Evolutionary conservation across 2,329 filamentous ascomycete genomes (phyloP).

Genomic region (Teratosphaeriaceae sp.): DNA sequence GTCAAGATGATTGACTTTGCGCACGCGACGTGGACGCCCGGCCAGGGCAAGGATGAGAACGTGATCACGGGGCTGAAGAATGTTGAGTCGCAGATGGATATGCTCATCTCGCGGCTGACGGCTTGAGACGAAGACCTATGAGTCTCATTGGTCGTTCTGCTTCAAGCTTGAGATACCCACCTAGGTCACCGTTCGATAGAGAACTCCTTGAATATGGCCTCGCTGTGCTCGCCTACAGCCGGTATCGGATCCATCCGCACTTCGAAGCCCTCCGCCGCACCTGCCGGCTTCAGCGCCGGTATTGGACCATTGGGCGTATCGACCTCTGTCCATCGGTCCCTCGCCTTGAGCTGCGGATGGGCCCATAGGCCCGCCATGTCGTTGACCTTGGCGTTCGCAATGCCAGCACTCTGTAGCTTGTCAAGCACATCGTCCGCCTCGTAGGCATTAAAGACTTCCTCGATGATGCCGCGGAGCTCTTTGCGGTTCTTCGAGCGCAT

Average conservation of each 20-base stretch:
- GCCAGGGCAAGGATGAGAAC: slow-evolving; percentile 82
- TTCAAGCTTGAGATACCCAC: slow-evolving; percentile 6
- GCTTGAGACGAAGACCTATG: slow-evolving; percentile 1
- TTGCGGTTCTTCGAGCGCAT: slow-evolving; percentile 42
- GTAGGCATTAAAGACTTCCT: slow-evolving; percentile 34
- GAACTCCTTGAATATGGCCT: slow-evolving; percentile 40
- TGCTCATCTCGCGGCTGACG: slow-evolving; percentile 22
- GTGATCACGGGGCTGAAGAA: slow-evolving; percentile 61
- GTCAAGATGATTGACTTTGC: slow-evolving; percentile 96
- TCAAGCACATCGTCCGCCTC: slow-evolving; percentile 36
- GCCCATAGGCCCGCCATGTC: slow-evolving; percentile 50
- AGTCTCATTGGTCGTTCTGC: not conserved
- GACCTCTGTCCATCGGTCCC: slow-evolving; percentile 47
- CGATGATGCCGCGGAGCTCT: slow-evolving; percentile 42
- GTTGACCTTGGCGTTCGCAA: slow-evolving; percentile 52
- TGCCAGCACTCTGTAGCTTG: slow-evolving; percentile 42
- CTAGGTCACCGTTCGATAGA: slow-evolving; percentile 23
- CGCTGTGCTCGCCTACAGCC: slow-evolving; percentile 45
- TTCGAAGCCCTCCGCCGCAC: slow-evolving; percentile 29
- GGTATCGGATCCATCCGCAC: slow-evolving; percentile 42
- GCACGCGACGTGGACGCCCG: slow-evolving; percentile 77
- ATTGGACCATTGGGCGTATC: slow-evolving; percentile 42
- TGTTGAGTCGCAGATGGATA: slow-evolving; percentile 27
- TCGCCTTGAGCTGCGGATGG: slow-evolving; percentile 46
- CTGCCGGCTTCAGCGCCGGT: slow-evolving; percentile 46